Percentiles rank a stretch among this genome's conserved stretches.
Evolutionary conservation across 1,284 basidiomycete genomes (phyloP).

Genomic region (Sporisorium iseilematis-ciliati): DNA sequence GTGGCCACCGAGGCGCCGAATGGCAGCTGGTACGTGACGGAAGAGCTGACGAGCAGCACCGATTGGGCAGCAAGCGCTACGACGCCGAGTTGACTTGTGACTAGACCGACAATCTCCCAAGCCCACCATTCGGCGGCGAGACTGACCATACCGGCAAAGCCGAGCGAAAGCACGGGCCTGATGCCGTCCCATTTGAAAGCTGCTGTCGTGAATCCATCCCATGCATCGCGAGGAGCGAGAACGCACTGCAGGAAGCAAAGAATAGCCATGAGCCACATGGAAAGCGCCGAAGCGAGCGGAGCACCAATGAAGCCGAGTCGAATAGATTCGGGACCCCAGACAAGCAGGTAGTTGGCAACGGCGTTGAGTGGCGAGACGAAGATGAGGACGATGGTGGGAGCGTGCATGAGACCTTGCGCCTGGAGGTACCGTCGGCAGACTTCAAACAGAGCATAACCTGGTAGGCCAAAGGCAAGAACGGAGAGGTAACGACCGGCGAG

Average conservation of each 20-base stretch:
- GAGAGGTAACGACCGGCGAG: constrained; percentile 80
- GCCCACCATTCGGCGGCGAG: constrained; percentile 89
- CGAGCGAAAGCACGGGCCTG: constrained; percentile 51
- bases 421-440: constrained; percentile 64
- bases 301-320: constrained; percentile 92
- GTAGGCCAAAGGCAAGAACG: constrained; percentile 84
- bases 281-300: constrained; percentile 87
- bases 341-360: constrained; percentile 84
- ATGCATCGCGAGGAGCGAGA: constrained; percentile 82
- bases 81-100: constrained; percentile 68
- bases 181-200: constrained; percentile 59
- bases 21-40: constrained; percentile 86
- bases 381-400: constrained; percentile 87
- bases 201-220: constrained; percentile 79
- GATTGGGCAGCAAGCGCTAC: constrained; percentile 76
- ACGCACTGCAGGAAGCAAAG: constrained; percentile 61
- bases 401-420: constrained; percentile 79
- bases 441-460: constrained; percentile 78
- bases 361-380: constrained; percentile 88
- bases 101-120: constrained; percentile 79
- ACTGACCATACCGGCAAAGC: constrained; percentile 74
- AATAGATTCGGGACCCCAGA: constrained; percentile 69
- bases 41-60: constrained; percentile 78
- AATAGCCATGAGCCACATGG: constrained; percentile 83
- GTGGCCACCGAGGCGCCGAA: constrained; percentile 83